Evolutionary conservation across 139 green algal species (phyloP), one percentile per base, ranked within the genome.

Genomic region (Coelastrella sp.): DNA sequence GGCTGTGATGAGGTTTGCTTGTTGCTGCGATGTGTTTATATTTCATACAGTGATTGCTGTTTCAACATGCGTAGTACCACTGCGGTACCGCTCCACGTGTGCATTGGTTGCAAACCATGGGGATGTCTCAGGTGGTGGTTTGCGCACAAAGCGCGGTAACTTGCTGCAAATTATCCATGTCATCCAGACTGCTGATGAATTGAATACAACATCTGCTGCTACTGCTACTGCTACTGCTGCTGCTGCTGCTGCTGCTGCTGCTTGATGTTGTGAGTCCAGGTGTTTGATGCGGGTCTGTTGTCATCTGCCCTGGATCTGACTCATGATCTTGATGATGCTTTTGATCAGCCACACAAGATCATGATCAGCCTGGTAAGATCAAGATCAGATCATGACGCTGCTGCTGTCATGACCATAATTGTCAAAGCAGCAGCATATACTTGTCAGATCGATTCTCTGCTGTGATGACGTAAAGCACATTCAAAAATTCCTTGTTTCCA

Each of bases 251-350:
- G 59, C n/a, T n/a, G n/a, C n/a, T n/a, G n/a, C n/a, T n/a, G n/a
- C n/a, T n/a, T n/a, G n/a, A n/a, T n/a, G n/a, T 21, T 57, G 48
- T 63, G 15, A 60, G 38, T 71, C 4, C 89, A 95, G 83, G 21
- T 93, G 60, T 87, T 90, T 50, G 87, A 95, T 41, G 37, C 45
- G 1, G 40, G 59, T 45, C 67, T 93, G 41, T 74, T 94, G 40
- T 34, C 66, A 50, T 83, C 77, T 81, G 90, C 87, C 2, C 45
- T 94, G 21, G 53, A 89, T 13, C 23, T 92, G 5, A 90, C 89
- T 2, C 91, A 94, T 63, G 79, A 85, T 15, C 74, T 95, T 45
- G 92, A 95, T 68, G 60, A 60, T 8, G 19, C 27, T 2, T 93
- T 91, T 63, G 85, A 84, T 3, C 45, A 88, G 63, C 84, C 72